These are phyloP conservation scores for Cercospora sp. DNA, from an alignment of 2,329 filamentous ascomycete genomes.

Conservation along the genomic window DNA sequence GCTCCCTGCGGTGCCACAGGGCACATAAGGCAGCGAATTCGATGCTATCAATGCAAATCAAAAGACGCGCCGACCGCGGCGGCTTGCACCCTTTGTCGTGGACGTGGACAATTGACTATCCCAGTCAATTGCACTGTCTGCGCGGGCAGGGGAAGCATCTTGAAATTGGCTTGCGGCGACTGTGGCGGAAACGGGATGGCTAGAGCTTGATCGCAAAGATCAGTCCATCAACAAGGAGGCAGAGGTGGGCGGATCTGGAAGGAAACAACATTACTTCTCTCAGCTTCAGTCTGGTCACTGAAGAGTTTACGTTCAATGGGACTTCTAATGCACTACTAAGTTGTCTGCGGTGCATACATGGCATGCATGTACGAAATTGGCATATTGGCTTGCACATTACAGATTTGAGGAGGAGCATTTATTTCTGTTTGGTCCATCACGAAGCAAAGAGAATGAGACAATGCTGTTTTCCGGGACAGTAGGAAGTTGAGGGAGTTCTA, in stretches of 20 bases:
- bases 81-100: conserved; percentile 8
- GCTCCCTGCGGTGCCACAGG: not conserved
- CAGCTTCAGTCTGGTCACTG: not conserved
- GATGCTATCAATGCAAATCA: conserved; percentile 11
- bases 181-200: conserved; percentile 6
- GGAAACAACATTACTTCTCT: not conserved
- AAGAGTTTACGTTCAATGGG: not conserved
- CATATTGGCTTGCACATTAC: not conserved
- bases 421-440: not conserved
- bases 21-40: conserved; percentile 6
- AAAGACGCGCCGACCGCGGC: conserved; percentile 10
- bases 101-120: conserved; percentile 9
- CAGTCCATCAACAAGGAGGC: not conserved
- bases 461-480: not conserved
- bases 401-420: not conserved
- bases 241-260: not conserved
- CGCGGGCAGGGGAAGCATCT: conserved; percentile 1
- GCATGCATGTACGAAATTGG: not conserved
- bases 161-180: conserved; percentile 6
- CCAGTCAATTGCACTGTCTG: conserved; percentile 10
- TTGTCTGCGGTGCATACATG: not conserved
- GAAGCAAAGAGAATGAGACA: not conserved
- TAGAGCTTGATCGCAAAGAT: not conserved
- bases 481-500: not conserved
- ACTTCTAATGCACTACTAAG: not conserved